Conservation (phyloP, 2,329 filamentous ascomycete genomes). For the Fusarium beomiforme region DNA sequence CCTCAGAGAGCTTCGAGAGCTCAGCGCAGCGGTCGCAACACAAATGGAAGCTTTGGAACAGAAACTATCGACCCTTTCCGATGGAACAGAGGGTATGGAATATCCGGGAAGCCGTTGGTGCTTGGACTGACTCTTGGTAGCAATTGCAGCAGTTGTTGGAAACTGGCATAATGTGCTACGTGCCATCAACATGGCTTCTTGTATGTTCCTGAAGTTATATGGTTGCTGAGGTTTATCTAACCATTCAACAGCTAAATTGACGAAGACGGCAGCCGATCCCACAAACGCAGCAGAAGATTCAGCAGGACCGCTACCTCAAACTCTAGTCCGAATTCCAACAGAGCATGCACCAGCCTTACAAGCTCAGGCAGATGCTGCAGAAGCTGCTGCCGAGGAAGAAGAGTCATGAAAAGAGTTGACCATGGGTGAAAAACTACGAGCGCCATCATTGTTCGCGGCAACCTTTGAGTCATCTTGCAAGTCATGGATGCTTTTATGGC, state of each 20-base stretch:
- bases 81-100: conserved; percentile 80
- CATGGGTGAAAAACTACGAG: not conserved
- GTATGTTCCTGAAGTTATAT: conserved; percentile 59
- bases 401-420: conserved; percentile 30
- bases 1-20: conserved; percentile 78
- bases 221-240: not conserved
- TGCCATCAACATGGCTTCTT: conserved; percentile 86
- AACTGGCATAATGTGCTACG: conserved; percentile 91
- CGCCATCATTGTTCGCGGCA: too few relatives aligned
- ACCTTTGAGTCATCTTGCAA: not conserved
- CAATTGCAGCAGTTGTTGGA: conserved; percentile 83
- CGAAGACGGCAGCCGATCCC: conserved; percentile 63
- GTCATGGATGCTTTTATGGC: not conserved
- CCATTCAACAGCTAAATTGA: conserved; percentile 69
- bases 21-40: conserved; percentile 79
- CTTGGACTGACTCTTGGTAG: conserved; percentile 55
- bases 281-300: conserved; percentile 53
- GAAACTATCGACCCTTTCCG: conserved; percentile 79
- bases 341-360: conserved; percentile 76
- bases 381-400: conserved; percentile 56
- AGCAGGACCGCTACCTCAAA: conserved; percentile 74
- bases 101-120: not conserved
- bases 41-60: conserved; percentile 87
- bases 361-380: conserved; percentile 65
- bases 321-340: conserved; percentile 84